Conservation (phyloP, 169 alveolate species). For the Plasmodium coatneyi region DNA sequence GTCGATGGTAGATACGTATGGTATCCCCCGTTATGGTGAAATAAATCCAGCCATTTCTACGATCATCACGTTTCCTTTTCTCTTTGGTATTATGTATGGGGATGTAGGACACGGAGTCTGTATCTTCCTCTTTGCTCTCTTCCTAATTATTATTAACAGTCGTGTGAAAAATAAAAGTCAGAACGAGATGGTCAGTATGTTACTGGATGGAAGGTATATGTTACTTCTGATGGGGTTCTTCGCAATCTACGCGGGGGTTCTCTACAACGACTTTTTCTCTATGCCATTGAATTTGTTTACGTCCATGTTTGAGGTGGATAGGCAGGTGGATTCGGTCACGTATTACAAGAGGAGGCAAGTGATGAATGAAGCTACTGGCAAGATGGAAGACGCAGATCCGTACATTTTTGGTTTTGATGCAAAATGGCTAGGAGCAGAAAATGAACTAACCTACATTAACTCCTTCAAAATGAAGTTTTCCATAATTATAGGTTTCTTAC, state of each 20-base stretch:
- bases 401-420: constrained; percentile 98
- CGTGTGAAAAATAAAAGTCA: constrained; percentile 81
- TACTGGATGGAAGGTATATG: constrained; percentile 92
- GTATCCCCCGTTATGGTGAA: constrained; percentile 98
- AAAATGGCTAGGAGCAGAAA: constrained; percentile 97
- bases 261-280: constrained; percentile 98
- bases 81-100: constrained; percentile 99
- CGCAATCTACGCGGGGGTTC: constrained; percentile 96
- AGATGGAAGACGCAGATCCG: constrained; percentile 80
- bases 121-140: constrained; percentile 88
- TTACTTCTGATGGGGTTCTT: constrained; percentile 95
- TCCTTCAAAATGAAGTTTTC: constrained; percentile 99
- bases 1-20: constrained; percentile 98
- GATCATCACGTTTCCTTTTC: constrained; percentile 98
- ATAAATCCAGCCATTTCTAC: constrained; percentile 98
- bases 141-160: constrained; percentile 80
- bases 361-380: constrained; percentile 34
- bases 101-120: constrained; percentile 99
- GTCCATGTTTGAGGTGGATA: constrained; percentile 87
- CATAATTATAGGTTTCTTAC: constrained; percentile 93
- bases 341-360: constrained; percentile 65
- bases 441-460: constrained; percentile 96
- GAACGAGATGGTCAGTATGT: constrained; percentile 82
- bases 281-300: constrained; percentile 95
- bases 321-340: constrained; percentile 28